Evolutionary conservation across 805 yeast genomes (phyloP), one percentile per base, ranked within the genome.

Genomic region (Hanseniaspora clermontiae): DNA sequence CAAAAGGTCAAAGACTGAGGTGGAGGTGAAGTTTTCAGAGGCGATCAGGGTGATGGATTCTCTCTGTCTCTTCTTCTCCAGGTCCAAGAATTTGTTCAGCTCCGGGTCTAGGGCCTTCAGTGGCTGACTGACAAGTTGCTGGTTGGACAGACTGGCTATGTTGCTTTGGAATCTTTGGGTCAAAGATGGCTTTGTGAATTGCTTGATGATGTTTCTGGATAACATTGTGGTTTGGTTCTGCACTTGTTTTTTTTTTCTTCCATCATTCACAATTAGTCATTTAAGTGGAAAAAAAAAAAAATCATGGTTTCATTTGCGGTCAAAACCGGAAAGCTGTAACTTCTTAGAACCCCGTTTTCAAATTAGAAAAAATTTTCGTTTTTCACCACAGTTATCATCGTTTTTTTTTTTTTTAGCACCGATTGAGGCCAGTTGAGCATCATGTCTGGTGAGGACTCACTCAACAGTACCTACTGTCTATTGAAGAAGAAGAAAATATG

Each of bases 21-120:
- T 86, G 51, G 97, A 86, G 57, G 98, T 91, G 78, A 90, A 91
- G 73, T 91, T 91, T 70, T 91, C 98, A 46, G 95, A 85, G 20
- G 98, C 95, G 70, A 91, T 91, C 71, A 91, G 77, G 43, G 91
- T 89, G 67, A 91, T 83, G 32, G 96, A 88, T 69, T 85, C 86
- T 74, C 83, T 85, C 75, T 91, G 98, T 73, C 98, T 83, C 65
- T 74, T 76, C 60, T 80, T 80, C 72, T 91, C 97, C 57, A 78
- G 78, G 61, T 78, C 75, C 69, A 90, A 75, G 69, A 91, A 89
- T 55, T 78, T 75, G 61, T 80, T 81, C 74, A 90, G 87, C 69
- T 90, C 96, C 49, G 95, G 91, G 68, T 89, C 97, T 58, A 81
- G 76, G 45, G 81, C 84, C 58, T 77, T 69, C 60, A 84, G 83